A percentile compares a stretch with the other conserved stretches of the same genome.
Evolutionary conservation across 352 stramenopile species (phyloP).

Genomic region (Globisporangium cylindrosporum): DNA sequence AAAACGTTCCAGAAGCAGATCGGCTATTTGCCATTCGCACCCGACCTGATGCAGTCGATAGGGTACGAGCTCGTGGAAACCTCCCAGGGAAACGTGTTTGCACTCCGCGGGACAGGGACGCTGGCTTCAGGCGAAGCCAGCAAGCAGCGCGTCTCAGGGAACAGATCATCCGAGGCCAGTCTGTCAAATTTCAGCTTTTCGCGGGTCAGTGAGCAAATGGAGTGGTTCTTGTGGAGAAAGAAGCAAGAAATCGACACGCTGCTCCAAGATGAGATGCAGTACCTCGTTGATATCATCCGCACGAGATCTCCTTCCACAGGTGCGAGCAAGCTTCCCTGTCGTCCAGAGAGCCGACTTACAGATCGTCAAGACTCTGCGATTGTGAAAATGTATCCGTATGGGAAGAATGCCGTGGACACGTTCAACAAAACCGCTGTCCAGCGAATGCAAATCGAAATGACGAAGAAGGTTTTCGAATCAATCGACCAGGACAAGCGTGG

Average conservation of each 20-base stretch:
- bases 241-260: constrained; percentile 69
- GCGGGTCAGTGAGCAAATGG: constrained; percentile 55
- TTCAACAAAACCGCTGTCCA: constrained; percentile 51
- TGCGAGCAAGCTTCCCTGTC: background rate
- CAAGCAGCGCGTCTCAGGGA: background rate
- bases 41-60: constrained; percentile 62
- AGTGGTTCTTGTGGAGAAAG: constrained; percentile 76
- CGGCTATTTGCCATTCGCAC: constrained; percentile 42
- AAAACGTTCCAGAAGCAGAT: constrained; percentile 57
- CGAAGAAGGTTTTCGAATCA: constrained; percentile 30
- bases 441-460: constrained; percentile 47
- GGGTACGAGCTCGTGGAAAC: constrained; percentile 47
- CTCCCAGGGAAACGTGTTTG: constrained; percentile 43
- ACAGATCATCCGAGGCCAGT: constrained; percentile 20
- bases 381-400: constrained; percentile 62
- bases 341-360: background rate
- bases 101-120: constrained; percentile 42
- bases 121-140: background rate
- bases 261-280: constrained; percentile 59
- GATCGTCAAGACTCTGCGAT: constrained; percentile 5
- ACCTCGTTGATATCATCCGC: constrained; percentile 38
- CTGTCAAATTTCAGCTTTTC: constrained; percentile 64
- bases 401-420: constrained; percentile 43
- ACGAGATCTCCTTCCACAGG: background rate
- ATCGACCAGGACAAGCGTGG: constrained; percentile 39